These are phyloP conservation scores for Cladophialophora exuberans DNA, from an alignment of 2,329 filamentous ascomycete genomes.

Conservation along the genomic window DNA sequence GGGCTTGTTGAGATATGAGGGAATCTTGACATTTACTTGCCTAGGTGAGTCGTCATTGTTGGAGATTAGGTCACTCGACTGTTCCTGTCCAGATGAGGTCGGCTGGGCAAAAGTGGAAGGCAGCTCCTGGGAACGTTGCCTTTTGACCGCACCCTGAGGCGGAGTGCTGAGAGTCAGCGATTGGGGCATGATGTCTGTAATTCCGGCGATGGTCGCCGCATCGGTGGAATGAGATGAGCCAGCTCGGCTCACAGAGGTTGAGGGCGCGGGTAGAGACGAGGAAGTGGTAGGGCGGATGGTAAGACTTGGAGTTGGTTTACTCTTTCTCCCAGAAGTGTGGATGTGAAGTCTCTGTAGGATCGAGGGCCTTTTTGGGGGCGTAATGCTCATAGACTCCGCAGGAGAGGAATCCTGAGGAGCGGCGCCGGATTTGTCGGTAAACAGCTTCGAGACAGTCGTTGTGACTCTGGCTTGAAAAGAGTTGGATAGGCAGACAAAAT, in stretches of 20 bases:
- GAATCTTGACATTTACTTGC: constrained; percentile 25
- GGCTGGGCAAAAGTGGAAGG: constrained; percentile 6
- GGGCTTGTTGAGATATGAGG: constrained; percentile 31
- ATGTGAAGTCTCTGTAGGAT: constrained; percentile 33
- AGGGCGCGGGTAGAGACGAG: constrained; percentile 22
- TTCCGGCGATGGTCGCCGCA: constrained; percentile 30
- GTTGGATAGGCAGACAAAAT: constrained; percentile 8
- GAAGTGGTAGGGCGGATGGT: constrained; percentile 28
- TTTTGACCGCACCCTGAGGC: constrained; percentile 23
- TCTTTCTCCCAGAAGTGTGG: constrained; percentile 25
- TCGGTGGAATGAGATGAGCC: constrained; percentile 29
- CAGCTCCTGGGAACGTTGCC: constrained; percentile 30
- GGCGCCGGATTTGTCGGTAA: constrained; percentile 34
- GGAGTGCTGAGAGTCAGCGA: constrained; percentile 28
- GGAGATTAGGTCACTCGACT: constrained; percentile 10
- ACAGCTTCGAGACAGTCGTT: constrained; percentile 32
- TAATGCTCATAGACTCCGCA: constrained; percentile 26
- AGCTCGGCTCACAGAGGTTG: constrained; percentile 23
- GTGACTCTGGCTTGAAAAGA: constrained; percentile 16
- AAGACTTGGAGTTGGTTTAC: constrained; percentile 28
- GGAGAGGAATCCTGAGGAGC: constrained; percentile 28
- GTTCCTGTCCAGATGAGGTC: constrained; percentile 14
- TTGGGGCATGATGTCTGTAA: constrained; percentile 32
- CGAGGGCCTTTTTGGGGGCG: constrained; percentile 24
- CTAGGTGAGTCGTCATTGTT: constrained; percentile 12